Conservation (phyloP, 1,139 yeast species). For the Blastobotrys proliferans region DNA sequence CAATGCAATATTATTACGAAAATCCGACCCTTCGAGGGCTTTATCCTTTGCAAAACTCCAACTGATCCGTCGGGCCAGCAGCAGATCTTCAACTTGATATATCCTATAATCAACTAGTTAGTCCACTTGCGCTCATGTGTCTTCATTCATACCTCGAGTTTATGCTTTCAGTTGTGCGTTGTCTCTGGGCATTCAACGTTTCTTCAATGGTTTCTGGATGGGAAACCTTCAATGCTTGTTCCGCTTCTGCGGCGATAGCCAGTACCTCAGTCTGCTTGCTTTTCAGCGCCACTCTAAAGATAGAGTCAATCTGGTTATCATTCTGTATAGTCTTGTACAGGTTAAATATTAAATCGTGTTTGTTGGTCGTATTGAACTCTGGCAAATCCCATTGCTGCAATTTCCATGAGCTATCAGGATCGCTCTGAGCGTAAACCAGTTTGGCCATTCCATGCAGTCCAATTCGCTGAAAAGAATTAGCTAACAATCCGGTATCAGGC, state of each 20-base stretch:
- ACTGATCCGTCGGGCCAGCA: conserved; percentile 22
- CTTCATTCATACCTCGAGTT: conserved; percentile 6
- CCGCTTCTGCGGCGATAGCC: conserved; percentile 8
- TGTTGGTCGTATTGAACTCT: conserved; percentile 27
- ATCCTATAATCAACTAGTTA: conserved; percentile 7
- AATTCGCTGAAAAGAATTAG: conserved; percentile 40
- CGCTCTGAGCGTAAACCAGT: conserved; percentile 15
- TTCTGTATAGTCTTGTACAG: conserved; percentile 40
- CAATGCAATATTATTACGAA: background rate
- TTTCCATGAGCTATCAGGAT: conserved; percentile 68
- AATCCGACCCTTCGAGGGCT: background rate
- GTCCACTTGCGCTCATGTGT: background rate
- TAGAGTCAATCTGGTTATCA: no score
- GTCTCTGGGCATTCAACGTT: background rate
- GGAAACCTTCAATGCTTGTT: conserved; percentile 1
- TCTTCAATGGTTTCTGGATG: conserved; percentile 5
- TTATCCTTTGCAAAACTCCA: conserved; percentile 17
- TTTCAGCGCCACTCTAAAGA: background rate
- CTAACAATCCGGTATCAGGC: conserved; percentile 25
- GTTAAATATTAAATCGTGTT: conserved; percentile 46
- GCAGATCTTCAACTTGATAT: conserved; percentile 20
- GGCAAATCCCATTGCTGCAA: conserved; percentile 69
- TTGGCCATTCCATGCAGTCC: conserved; percentile 52
- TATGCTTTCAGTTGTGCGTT: background rate
- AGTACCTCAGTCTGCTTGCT: conserved; percentile 8